phyloP scores from a whole-genome alignment of 2,329 filamentous ascomycete genomes.

The Fusarium sp. region DNA sequence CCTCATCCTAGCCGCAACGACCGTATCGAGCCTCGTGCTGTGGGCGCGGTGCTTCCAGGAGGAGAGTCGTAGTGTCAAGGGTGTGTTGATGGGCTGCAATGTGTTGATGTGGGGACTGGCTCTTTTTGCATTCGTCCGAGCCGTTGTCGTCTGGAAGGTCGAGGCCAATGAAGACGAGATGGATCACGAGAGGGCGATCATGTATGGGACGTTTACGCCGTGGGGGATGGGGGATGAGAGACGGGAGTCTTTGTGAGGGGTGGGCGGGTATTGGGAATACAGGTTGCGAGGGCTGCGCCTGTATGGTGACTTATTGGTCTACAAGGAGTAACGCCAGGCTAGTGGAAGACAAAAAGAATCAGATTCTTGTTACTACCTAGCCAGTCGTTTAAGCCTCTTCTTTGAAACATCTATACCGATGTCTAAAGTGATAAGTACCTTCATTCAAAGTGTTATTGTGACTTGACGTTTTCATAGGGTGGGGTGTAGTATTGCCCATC shows the following conservation, averaged over 20 bases:
- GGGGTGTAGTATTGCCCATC: too few relatives aligned
- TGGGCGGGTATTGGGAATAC: background rate
- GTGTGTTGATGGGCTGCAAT: constrained; percentile 47
- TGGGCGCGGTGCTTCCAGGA: constrained; percentile 45
- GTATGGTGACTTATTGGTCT: background rate
- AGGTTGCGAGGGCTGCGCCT: background rate
- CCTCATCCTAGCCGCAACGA: constrained; percentile 44
- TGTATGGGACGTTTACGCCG: constrained; percentile 43
- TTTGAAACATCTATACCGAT: background rate
- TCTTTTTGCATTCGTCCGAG: constrained; percentile 49
- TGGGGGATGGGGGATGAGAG: constrained; percentile 23
- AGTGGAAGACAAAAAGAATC: background rate
- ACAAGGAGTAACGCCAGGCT: background rate
- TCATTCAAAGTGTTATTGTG: background rate
- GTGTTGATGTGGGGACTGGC: constrained; percentile 48
- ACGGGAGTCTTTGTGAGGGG: constrained; percentile 19
- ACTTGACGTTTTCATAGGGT: too few relatives aligned
- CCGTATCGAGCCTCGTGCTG: constrained; percentile 35
- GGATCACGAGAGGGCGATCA: constrained; percentile 11
- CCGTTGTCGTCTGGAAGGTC: constrained; percentile 48
- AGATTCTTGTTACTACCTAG: too few relatives aligned
- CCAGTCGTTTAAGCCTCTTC: background rate
- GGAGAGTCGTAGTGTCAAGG: constrained; percentile 43
- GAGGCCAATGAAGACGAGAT: constrained; percentile 22
- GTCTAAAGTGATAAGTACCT: background rate